Evolutionary conservation across 768 basidiomycete genomes (phyloP).

Genomic region (Russula vinacea): DNA sequence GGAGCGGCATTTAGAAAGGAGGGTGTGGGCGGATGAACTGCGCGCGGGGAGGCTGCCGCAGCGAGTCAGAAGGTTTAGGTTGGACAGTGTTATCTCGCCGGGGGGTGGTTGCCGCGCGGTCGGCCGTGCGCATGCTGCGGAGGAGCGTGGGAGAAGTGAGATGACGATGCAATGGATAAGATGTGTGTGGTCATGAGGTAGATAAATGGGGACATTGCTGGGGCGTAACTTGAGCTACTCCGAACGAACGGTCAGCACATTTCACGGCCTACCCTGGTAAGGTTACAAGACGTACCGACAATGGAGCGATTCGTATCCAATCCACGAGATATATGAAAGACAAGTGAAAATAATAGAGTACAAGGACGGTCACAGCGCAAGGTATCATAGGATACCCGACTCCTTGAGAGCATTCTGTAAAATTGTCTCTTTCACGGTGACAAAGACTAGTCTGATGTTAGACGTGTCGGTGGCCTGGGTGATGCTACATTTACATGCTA

Average conservation of each 20-base stretch:
- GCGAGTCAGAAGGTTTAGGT: not conserved
- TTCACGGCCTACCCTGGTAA: no score
- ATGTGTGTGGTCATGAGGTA: constrained; percentile 24
- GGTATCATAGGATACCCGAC: constrained; percentile 66
- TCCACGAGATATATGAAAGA: constrained; percentile 19
- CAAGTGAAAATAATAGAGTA: constrained; percentile 26
- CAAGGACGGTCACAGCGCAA: constrained; percentile 12
- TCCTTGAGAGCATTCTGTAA: constrained; percentile 84
- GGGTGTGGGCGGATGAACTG: not conserved
- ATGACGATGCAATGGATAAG: constrained; percentile 26
- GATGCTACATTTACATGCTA: constrained; percentile 44
- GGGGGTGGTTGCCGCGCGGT: not conserved
- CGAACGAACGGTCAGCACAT: not conserved
- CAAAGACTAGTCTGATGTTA: constrained; percentile 79
- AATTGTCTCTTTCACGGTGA: constrained; percentile 91
- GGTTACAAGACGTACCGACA: constrained; percentile 11
- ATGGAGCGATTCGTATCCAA: constrained; percentile 26
- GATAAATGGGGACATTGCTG: constrained; percentile 26
- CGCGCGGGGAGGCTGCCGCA: not conserved
- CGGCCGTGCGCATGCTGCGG: not conserved
- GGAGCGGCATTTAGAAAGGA: not conserved
- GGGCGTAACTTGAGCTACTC: constrained; percentile 25
- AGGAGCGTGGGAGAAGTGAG: not conserved
- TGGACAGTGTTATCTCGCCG: not conserved
- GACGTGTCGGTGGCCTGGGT: constrained; percentile 89